A percentile compares a stretch with the other conserved stretches of the same genome.
Evolutionary conservation across 2,329 filamentous ascomycete species (phyloP).

Genomic region (Huntiella bhutanensis): DNA sequence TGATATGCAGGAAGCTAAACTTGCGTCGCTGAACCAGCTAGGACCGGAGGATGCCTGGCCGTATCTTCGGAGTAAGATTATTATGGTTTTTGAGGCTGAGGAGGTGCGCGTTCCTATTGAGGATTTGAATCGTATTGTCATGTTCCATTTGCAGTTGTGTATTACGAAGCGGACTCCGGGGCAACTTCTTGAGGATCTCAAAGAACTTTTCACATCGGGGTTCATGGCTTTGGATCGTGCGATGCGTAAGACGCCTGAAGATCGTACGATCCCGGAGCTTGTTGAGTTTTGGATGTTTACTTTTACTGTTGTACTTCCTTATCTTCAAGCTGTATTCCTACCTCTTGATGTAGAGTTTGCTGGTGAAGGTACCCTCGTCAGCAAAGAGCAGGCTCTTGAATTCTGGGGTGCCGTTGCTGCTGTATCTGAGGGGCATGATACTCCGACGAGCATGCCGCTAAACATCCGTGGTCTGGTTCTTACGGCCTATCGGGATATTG

Average conservation of each 20-base stretch:
- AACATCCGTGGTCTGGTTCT: constrained; percentile 82
- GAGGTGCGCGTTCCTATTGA: constrained; percentile 64
- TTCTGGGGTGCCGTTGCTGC: constrained; percentile 59
- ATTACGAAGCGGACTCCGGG: constrained; percentile 54
- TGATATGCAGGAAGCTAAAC: constrained; percentile 7
- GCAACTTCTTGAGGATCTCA: constrained; percentile 55
- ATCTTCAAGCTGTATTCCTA: constrained; percentile 86
- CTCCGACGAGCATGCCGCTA: neutral
- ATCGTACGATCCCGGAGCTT: constrained; percentile 71
- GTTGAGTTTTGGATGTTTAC: constrained; percentile 91
- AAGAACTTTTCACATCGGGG: constrained; percentile 58
- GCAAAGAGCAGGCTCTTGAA: constrained; percentile 58
- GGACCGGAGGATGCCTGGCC: constrained; percentile 64
- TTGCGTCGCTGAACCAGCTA: constrained; percentile 5
- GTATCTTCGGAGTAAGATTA: constrained; percentile 53
- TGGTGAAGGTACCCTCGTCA: constrained; percentile 64
- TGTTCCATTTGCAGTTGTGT: constrained; percentile 59
- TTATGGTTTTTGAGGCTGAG: constrained; percentile 66
- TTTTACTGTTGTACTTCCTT: constrained; percentile 77
- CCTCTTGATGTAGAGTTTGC: constrained; percentile 87
- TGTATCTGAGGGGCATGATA: constrained; percentile 6
- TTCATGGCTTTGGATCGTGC: constrained; percentile 77
- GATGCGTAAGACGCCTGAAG: constrained; percentile 59
- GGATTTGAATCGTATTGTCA: constrained; percentile 66
- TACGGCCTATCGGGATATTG: constrained; percentile 68